A percentile compares a stretch with the other conserved stretches of the same genome.
These are phyloP conservation scores for Rasamsonia emersonii DNA, from an alignment of 2,329 filamentous ascomycete species.

Conservation along the genomic window DNA sequence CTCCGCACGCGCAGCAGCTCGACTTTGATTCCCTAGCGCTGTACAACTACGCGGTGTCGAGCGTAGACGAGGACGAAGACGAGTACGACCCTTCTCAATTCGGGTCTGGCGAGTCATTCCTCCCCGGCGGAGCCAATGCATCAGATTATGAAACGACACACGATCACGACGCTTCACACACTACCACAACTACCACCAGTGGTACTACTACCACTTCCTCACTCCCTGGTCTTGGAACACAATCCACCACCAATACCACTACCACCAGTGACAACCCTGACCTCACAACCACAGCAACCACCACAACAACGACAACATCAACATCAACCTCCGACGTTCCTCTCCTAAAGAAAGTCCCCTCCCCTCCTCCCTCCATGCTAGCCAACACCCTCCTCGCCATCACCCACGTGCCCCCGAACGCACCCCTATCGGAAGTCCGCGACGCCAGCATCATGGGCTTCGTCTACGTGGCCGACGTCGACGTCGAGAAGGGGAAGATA, in stretches of 20 bases:
- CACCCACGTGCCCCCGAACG: slow-evolving; percentile 64
- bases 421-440: slow-evolving; percentile 62
- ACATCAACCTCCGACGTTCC: slow-evolving; percentile 19
- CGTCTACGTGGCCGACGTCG: slow-evolving; percentile 84
- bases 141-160: slow-evolving; percentile 12
- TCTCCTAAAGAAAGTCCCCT: slow-evolving; percentile 52
- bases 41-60: slow-evolving; percentile 59
- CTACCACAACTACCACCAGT: slow-evolving; percentile 1
- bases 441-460: slow-evolving; percentile 85
- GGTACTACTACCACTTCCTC: slow-evolving; percentile 4
- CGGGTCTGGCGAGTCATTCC: slow-evolving; percentile 24
- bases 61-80: slow-evolving; percentile 40
- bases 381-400: slow-evolving; percentile 78
- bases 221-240: slow-evolving; percentile 16
- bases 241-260: slow-evolving; percentile 4
- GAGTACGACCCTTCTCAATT: slow-evolving; percentile 32
- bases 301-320: slow-evolving; percentile 14
- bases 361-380: slow-evolving; percentile 52
- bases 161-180: slow-evolving; percentile 12
- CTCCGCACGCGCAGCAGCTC: slow-evolving; percentile 78
- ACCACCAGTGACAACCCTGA: slow-evolving; percentile 7
- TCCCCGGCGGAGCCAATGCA: slow-evolving; percentile 24
- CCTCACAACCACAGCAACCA: slow-evolving; percentile 8
- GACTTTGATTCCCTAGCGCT: slow-evolving; percentile 67
- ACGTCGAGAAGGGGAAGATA: slow-evolving; percentile 71